These are phyloP conservation scores for Vitis labrusca DNA, from an alignment of 164 flowering plant species.

Conservation along the genomic window DNA sequence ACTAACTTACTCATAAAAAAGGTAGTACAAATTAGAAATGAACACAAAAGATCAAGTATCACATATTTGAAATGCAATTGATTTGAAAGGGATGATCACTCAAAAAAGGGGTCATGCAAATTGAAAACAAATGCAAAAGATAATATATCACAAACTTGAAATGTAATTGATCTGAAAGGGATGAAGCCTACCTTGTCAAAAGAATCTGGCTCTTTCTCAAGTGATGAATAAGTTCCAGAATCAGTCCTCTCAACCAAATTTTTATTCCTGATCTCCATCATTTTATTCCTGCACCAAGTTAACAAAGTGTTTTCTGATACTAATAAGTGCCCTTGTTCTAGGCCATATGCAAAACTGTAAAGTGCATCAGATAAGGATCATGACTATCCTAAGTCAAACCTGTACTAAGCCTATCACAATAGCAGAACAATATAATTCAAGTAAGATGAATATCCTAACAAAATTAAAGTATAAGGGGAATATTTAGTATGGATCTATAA, in stretches of 20 bases:
- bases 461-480: background rate
- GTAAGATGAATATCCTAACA: background rate
- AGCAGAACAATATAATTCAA: background rate
- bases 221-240: conserved; percentile 24
- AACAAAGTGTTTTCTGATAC: background rate
- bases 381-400: background rate
- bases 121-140: background rate
- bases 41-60: too few relatives aligned
- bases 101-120: too few relatives aligned
- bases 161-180: background rate
- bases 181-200: conserved; percentile 66
- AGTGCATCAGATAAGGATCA: background rate
- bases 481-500: background rate
- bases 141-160: background rate
- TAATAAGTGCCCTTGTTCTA: background rate
- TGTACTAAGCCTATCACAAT: background rate
- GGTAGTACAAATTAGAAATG: too few relatives aligned
- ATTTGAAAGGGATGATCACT: too few relatives aligned
- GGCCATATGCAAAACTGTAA: background rate
- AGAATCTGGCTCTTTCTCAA: conserved; percentile 50
- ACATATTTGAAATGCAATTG: too few relatives aligned
- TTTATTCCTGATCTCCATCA: conserved; percentile 16
- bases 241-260: conserved; percentile 24
- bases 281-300: conserved; percentile 41
- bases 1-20: too few relatives aligned